Base-by-base conservation (phyloP, 352 stramenopile species). In the Phytopythium helicoides region DNA sequence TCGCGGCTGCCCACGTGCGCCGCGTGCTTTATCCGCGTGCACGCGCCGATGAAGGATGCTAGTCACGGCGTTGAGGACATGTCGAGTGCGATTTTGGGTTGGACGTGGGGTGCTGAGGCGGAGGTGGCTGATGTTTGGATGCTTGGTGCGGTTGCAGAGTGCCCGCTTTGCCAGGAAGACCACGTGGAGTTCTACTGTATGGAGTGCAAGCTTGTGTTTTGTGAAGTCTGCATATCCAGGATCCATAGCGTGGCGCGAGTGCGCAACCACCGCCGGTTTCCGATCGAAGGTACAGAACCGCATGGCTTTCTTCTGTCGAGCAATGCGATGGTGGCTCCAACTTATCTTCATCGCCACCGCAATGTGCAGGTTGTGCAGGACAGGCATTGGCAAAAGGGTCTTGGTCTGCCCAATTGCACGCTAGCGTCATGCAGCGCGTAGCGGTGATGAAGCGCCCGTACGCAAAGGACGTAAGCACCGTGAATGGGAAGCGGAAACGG, bases 161-260 rank as follows among this genome's bases (percentile, higher is more conserved):
- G 81, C 55, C 75, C 62, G 16, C 76, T 84, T 21, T 92, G 81
- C 28, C 74, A 83, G 28, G 6, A 73, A n/a, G 58, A 76, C 3
- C 66, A 21, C 15, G 55, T 82, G 4, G 44, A 49, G 0, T 76
- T 70, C 50, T 89, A 68, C 67, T 92, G 81, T 56, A 38, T 62
- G 6, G 60, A 82, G 22, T 92, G 81, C 38, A 69, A 89, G 21
- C 45, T 89, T 47, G 69, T 64, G n/a, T 89, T 92, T 50, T 92
- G 81, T 46, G 36, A 22, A 0, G 41, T 52, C n/a, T 92, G 81
- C 28, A 83, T 76, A 34, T 33, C 61, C 1, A 53, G 41, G 5
- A 76, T 86, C 45, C 81, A 92, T 51, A 72, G 58, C 28, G 58
- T 89, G 3, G 18, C 28, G 15, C 61, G 49, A 22, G 56, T 50